A percentile compares a stretch with the other conserved stretches of the same genome.
Evolutionary conservation across 306 rosid species (phyloP).

Genomic region (Gleditsia sinensis): DNA sequence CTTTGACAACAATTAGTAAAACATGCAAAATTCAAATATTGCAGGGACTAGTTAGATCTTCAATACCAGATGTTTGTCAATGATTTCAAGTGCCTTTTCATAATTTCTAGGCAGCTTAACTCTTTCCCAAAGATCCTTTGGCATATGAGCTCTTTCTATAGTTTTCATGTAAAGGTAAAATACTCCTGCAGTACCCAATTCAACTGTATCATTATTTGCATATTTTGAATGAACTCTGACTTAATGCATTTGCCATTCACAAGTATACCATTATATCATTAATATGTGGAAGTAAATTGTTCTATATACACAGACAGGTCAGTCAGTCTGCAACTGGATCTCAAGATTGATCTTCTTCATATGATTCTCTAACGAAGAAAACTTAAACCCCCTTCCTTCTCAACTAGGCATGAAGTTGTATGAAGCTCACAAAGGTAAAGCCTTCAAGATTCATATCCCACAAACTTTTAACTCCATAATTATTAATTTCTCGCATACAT

Average conservation of each 20-base stretch:
- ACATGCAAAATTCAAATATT: background rate
- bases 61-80: conserved; percentile 85
- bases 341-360: background rate
- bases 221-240: background rate
- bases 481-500: background rate
- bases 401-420: background rate
- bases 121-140: conserved; percentile 90
- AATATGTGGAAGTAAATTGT: conserved; percentile 11
- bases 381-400: too few relatives aligned
- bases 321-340: background rate
- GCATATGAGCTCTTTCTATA: conserved; percentile 95
- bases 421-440: background rate
- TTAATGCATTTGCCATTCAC: background rate
- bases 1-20: conserved; percentile 5
- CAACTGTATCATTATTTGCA: conserved; percentile 28
- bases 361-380: conserved; percentile 7
- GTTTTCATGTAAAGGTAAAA: conserved; percentile 96
- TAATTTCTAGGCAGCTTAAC: conserved; percentile 90
- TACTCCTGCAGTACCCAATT: conserved; percentile 61
- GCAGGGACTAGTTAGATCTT: background rate
- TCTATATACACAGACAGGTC: background rate
- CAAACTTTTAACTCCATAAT: background rate
- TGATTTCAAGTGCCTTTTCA: conserved; percentile 81
- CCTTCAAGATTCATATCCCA: conserved; percentile 8
- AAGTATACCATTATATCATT: background rate